These are phyloP conservation scores for Kluyveromyces marxianus DNA, from an alignment of 1,139 yeast genomes.

Conservation along the genomic window DNA sequence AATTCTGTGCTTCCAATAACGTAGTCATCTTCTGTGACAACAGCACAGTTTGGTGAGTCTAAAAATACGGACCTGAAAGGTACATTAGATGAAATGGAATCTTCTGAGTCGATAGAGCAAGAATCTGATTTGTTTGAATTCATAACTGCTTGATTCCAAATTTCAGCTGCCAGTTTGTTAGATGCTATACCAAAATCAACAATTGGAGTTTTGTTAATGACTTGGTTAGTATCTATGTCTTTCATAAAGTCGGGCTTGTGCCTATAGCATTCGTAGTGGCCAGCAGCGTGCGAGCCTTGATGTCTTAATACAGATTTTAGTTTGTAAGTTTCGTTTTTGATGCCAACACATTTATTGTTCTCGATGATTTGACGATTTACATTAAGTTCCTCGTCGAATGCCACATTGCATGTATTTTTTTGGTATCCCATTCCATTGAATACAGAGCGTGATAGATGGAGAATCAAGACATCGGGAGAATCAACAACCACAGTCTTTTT, in stretches of 20 bases:
- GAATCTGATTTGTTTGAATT: conserved; percentile 4
- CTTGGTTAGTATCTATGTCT: conserved; percentile 36
- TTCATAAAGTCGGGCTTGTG: conserved; percentile 58
- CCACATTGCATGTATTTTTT: conserved; percentile 70
- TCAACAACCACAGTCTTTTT: conserved; percentile 54
- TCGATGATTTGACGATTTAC: conserved; percentile 35
- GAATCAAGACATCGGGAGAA: conserved; percentile 63
- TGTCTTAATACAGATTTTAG: conserved; percentile 74
- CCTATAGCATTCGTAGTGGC: conserved; percentile 81
- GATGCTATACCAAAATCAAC: conserved; percentile 24
- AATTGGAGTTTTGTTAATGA: conserved; percentile 38
- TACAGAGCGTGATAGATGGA: conserved; percentile 78
- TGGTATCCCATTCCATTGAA: conserved; percentile 64
- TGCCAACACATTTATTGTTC: conserved; percentile 19
- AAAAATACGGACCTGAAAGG: conserved; percentile 11
- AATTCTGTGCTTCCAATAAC: conserved; percentile 10
- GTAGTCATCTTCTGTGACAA: conserved; percentile 14
- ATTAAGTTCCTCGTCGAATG: conserved; percentile 51
- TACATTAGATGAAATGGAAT: conserved; percentile 6
- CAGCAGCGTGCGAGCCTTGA: conserved; percentile 81
- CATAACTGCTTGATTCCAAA: conserved; percentile 7
- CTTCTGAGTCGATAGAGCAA: conserved; percentile 8
- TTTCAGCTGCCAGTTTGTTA: conserved; percentile 7
- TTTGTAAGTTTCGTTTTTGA: conserved; percentile 38
- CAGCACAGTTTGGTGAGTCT: conserved; percentile 5